Conservation (phyloP, 768 basidiomycete species). For the Pisolithus albus region DNA sequence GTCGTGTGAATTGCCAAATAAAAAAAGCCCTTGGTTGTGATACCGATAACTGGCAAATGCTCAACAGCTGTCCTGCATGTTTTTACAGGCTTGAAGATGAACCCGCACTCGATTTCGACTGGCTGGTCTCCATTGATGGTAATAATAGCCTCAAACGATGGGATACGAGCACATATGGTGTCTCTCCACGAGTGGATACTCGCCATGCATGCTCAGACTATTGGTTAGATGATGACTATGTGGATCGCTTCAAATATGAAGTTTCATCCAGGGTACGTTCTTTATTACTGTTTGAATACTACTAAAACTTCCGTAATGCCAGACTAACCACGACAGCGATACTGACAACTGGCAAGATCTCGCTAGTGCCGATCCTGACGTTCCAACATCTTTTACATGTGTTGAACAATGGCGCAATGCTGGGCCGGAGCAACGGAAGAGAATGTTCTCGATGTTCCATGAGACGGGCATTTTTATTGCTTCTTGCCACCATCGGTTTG, state of each 20-base stretch:
- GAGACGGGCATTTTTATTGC: background rate
- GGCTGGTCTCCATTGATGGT: background rate
- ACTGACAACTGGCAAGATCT: too few relatives aligned
- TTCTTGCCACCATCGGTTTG: conserved; percentile 3
- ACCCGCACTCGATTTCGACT: background rate
- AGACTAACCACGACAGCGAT: too few relatives aligned
- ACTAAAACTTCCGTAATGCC: too few relatives aligned
- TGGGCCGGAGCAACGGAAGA: too few relatives aligned
- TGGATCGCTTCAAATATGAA: background rate
- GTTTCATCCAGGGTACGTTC: background rate
- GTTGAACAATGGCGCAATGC: too few relatives aligned
- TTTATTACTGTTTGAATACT: too few relatives aligned
- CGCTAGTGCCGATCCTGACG: too few relatives aligned
- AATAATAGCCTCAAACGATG: conserved; percentile 2
- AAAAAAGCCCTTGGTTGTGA: too few relatives aligned
- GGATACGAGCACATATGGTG: background rate
- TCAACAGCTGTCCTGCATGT: conserved; percentile 2
- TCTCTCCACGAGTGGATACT: background rate
- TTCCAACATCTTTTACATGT: too few relatives aligned
- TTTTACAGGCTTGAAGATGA: conserved; percentile 3
- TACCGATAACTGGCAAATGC: too few relatives aligned
- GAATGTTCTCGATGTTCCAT: too few relatives aligned
- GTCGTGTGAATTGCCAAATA: conserved; percentile 1
- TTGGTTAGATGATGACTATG: background rate
- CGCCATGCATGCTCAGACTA: background rate